Base-by-base conservation (phyloP, 2,329 filamentous ascomycete genomes). In the Colletotrichum destructivum region DNA sequence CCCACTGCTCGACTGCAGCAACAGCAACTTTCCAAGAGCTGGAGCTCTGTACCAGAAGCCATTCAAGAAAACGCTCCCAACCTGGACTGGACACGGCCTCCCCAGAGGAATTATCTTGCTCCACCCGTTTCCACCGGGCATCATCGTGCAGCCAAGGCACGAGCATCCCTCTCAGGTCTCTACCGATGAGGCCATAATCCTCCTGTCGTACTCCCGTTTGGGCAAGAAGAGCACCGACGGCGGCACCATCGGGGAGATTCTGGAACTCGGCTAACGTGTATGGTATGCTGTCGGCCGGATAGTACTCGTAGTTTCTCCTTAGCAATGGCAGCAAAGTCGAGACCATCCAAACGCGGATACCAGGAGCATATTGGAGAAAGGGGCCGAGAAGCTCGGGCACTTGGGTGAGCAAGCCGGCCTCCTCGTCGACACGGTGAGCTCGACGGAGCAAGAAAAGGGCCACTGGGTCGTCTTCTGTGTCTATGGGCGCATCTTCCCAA, bases 131-230 rank as follows among this genome's bases (percentile, higher is more conserved):
- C 84, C 91, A 91, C 65, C 91, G 88, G 23, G 82, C 86, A 62
- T 90, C 86, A 56, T 90, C 90, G 76, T 92, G 90, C 60, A 95
- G 83, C 93, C 93, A 96, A 2, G 93, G 93, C 0, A 90, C 91
- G 61, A 95, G 82, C 47, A 95, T 78, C 0, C 91, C 89, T 73
- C 89, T 88, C 66, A 95, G 78, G 77, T 95, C 92, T 68, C 92
- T 88, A 1, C 89, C 90, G 59, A 91, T 78, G 47, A 84, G 78
- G 1, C 75, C 70, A 21, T 82, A 72, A 2, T 84, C 81, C 49
- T 84, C 82, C 40, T 85, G 80, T 18, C 76, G 77, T 26, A 76
- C 71, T 35, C 85, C 85, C 2, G 89, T 90, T 65, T 88, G 87
- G 9, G 87, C 88, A 6, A 96, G 83, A 38, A 95, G 84, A 57